Evolutionary conservation across 2,329 filamentous ascomycete genomes (phyloP), one percentile per base, ranked within the genome.

Genomic region (Fusarium aywerte): DNA sequence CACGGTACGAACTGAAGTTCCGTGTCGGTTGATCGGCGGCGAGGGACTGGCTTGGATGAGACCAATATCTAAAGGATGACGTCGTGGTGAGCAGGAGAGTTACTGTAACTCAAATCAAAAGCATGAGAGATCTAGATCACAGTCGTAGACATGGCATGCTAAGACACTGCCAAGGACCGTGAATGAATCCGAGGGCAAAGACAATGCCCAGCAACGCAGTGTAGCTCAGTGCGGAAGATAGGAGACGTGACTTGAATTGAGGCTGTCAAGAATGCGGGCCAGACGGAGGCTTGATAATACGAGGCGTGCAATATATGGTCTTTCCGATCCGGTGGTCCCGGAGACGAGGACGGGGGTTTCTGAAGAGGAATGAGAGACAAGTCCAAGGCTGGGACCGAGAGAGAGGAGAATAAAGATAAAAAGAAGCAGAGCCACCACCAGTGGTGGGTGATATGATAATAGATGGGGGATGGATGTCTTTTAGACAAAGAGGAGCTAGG

Each of bases 51-150:
- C 49, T 59, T 63, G 62, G 52, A 62, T 58, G 52, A 60, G 51
- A 59, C 56, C 39, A 65, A 62, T 59, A 59, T 59, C 59, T 38
- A 47, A 38, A 55, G 23, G 32, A 64, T 69, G 65, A 69, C 65
- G 69, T 70, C 56, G 68, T 59, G 42, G 60, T 58, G 56, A 70
- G 56, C 49, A 50, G 43, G 55, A 62, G 54, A 62, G 48, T 60
- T 53, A 42, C 51, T 49, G 45, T 27, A 38, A 31, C n/a, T 61
- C 55, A 38, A 31, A 44, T 44, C 47, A 44, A 56, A 59, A 69
- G 65, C 61, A 67, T 62, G 55, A 52, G 58, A 70, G 64, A 58
- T 62, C 68, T 68, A 66, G 62, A 59, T 72, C 61, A 70, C 69
- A 56, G 50, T 65, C 57, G 62, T 32, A 68, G 21, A 35, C 21